Conservation (phyloP, 805 yeast species). For the Schwanniomyces vanrijiae region DNA sequence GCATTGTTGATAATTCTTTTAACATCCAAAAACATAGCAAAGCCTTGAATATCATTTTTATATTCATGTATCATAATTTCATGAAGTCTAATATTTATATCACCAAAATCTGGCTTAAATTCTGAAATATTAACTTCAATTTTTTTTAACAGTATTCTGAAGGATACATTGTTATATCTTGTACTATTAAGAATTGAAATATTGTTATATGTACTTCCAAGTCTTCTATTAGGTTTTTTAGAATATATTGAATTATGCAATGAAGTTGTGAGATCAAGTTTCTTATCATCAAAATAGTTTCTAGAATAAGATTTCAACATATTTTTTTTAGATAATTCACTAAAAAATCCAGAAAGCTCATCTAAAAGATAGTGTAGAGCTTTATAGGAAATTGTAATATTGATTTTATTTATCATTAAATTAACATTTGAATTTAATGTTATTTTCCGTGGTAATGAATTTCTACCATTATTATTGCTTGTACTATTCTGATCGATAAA, state of each 20-base stretch:
- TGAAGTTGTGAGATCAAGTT: neutral
- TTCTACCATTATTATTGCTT: constrained; percentile 9
- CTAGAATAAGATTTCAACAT: constrained; percentile 7
- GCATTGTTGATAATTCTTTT: constrained; percentile 11
- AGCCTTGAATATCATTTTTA: constrained; percentile 23
- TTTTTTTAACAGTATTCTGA: constrained; percentile 25
- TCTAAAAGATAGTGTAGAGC: constrained; percentile 9
- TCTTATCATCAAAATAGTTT: neutral
- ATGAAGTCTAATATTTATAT: constrained; percentile 12
- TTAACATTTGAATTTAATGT: constrained; percentile 14
- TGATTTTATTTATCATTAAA: constrained; percentile 15
- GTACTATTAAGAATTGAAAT: constrained; percentile 21
- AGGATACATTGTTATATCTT: constrained; percentile 40
- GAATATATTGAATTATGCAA: constrained; percentile 9
- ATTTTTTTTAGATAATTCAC: neutral
- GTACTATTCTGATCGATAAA: constrained; percentile 13
- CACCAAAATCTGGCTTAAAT: constrained; percentile 26
- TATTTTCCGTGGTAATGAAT: constrained; percentile 17
- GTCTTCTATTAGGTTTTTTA: constrained; percentile 15
- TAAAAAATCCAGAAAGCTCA: constrained; percentile 9
- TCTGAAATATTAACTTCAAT: constrained; percentile 15
- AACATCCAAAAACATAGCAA: constrained; percentile 15
- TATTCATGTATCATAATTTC: constrained; percentile 17
- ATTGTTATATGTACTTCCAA: constrained; percentile 11
- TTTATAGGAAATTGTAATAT: constrained; percentile 8